phyloP scores from a whole-genome alignment of 2,329 filamentous ascomycete species.

The Fusarium sp. region DNA sequence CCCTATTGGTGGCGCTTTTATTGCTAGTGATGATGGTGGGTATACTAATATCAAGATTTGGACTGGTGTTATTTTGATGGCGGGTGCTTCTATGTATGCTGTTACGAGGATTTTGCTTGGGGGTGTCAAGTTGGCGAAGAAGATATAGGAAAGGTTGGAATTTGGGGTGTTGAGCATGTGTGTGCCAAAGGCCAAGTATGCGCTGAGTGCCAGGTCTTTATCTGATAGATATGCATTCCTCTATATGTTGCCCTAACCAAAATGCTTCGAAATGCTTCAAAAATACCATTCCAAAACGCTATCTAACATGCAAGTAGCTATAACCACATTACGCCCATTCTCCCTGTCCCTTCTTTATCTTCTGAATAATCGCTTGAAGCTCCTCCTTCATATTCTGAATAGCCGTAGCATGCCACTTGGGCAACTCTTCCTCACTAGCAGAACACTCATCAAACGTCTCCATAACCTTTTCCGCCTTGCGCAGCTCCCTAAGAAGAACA shows the following conservation, averaged over 20 bases:
- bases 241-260: not conserved
- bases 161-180: not conserved
- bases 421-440: not conserved
- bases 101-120: not conserved
- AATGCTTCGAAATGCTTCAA: not conserved
- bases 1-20: conserved; percentile 37
- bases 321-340: not conserved
- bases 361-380: conserved; percentile 18
- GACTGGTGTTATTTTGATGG: not conserved
- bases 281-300: not conserved
- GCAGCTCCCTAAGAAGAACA: conserved; percentile 11
- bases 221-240: not conserved
- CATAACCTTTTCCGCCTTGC: conserved; percentile 20
- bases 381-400: conserved; percentile 22
- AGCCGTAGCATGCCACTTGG: conserved; percentile 12
- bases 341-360: conserved; percentile 9
- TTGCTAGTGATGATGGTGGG: conserved; percentile 1
- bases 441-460: conserved; percentile 17
- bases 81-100: not conserved
- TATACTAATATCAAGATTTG: not conserved
- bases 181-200: too few species aligned
- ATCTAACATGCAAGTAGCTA: not conserved
- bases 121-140: not conserved
- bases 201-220: not conserved
- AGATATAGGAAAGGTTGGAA: not conserved